A percentile compares a stretch with the other conserved stretches of the same genome.
phyloP scores from a whole-genome alignment of 352 stramenopile species.

The Pythium periplocum region DNA sequence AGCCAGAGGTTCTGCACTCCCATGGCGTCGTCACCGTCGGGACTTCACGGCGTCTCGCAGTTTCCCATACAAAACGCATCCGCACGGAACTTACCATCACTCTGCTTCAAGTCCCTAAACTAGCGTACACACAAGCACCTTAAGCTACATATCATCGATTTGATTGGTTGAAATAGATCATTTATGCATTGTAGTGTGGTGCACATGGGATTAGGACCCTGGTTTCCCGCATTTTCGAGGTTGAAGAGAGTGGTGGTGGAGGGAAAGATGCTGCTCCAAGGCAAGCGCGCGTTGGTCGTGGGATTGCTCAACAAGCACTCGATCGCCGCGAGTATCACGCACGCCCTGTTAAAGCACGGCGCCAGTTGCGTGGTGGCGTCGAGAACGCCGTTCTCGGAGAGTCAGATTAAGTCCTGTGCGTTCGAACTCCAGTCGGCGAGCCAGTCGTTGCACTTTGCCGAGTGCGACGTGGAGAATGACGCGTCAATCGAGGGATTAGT shows the following conservation, averaged over 20 bases:
- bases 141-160: no score
- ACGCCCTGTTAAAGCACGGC: constrained; percentile 56
- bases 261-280: constrained; percentile 31
- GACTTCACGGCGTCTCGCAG: no score
- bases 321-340: constrained; percentile 67
- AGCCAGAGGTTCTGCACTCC: constrained; percentile 98
- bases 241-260: constrained; percentile 15
- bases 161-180: no score
- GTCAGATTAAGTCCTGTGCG: constrained; percentile 41
- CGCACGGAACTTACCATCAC: constrained; percentile 8
- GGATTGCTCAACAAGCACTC: constrained; percentile 90
- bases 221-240: constrained; percentile 10
- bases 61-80: no score
- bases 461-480: constrained; percentile 76
- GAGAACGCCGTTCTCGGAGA: constrained; percentile 34
- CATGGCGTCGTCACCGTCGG: constrained; percentile 56
- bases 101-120: constrained; percentile 12
- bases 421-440: constrained; percentile 29
- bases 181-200: constrained; percentile 5
- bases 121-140: not conserved
- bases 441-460: constrained; percentile 35
- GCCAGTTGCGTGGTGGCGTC: constrained; percentile 79
- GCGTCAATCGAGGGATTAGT: constrained; percentile 49
- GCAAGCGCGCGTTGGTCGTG: constrained; percentile 79
- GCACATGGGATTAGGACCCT: constrained; percentile 5